phyloP scores from a whole-genome alignment of 768 basidiomycete species.

The Calocera cornea region DNA sequence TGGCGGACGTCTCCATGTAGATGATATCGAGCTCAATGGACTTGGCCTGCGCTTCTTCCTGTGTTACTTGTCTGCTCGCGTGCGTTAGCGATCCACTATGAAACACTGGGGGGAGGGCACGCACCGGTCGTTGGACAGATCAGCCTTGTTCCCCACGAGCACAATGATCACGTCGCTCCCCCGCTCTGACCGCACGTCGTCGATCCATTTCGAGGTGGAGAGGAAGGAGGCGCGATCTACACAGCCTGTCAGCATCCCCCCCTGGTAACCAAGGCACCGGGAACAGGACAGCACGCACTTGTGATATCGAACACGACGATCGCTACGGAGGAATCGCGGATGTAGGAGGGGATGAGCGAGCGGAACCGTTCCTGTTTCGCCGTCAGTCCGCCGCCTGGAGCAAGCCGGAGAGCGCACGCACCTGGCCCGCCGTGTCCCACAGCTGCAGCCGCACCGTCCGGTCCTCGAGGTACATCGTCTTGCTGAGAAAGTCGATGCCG shows the following conservation, averaged over 20 bases:
- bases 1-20: slow-evolving; percentile 99
- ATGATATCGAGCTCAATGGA: slow-evolving; percentile 83
- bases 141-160: slow-evolving; percentile 96
- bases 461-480: slow-evolving; percentile 99
- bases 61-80: slow-evolving; percentile 76
- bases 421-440: slow-evolving; percentile 98
- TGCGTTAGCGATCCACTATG: not conserved
- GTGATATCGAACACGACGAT: slow-evolving; percentile 99
- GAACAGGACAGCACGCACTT: slow-evolving; percentile 43
- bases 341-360: slow-evolving; percentile 95
- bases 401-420: slow-evolving; percentile 23
- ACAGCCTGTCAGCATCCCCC: not conserved
- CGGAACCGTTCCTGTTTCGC: slow-evolving; percentile 76
- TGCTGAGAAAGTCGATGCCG: slow-evolving; percentile 98
- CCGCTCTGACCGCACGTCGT: slow-evolving; percentile 93
- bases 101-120: slow-evolving; percentile 18
- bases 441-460: slow-evolving; percentile 92
- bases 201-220: slow-evolving; percentile 98
- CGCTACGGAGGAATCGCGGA: slow-evolving; percentile 95
- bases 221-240: slow-evolving; percentile 93
- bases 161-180: slow-evolving; percentile 98
- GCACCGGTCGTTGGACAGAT: slow-evolving; percentile 94
- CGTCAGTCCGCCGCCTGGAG: not conserved
- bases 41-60: slow-evolving; percentile 90
- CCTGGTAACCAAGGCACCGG: not conserved